phyloP scores from a whole-genome alignment of 371 early-diverging fungal genomes.

The Haplosporangium sp. region DNA sequence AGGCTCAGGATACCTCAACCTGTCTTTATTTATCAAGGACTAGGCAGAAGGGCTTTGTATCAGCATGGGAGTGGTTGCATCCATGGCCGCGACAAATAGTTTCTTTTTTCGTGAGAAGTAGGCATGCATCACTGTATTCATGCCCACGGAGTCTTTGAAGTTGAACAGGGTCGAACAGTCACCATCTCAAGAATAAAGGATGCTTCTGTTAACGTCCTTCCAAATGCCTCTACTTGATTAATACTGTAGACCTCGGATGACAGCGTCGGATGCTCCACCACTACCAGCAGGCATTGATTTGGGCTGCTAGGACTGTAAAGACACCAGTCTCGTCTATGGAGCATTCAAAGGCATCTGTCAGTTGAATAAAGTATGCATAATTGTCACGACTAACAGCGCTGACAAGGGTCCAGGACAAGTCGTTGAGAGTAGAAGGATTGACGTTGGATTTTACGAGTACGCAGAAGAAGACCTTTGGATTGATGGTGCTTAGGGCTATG shows the following conservation, averaged over 20 bases:
- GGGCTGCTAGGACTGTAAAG: not conserved
- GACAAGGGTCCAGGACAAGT: conserved; percentile 4
- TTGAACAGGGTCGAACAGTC: not conserved
- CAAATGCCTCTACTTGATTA: not conserved
- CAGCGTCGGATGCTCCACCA: too few relatives aligned
- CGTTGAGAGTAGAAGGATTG: not conserved
- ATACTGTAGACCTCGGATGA: not conserved
- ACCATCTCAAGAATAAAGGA: not conserved
- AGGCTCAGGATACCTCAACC: too few relatives aligned
- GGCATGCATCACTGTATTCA: conserved; percentile 1
- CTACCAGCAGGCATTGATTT: not conserved
- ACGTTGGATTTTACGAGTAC: not conserved
- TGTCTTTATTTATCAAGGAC: too few relatives aligned
- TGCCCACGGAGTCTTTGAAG: not conserved
- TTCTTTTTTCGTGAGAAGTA: too few relatives aligned
- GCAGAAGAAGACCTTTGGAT: not conserved
- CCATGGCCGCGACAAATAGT: too few relatives aligned
- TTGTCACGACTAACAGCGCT: not conserved
- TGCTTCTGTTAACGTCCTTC: not conserved
- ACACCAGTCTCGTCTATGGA: not conserved
- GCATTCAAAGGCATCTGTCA: not conserved
- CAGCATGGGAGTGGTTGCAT: too few relatives aligned
- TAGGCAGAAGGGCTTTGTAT: too few relatives aligned
- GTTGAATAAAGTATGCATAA: not conserved
- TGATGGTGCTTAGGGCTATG: too few relatives aligned